Base-by-base conservation (phyloP, 73 alveolate genomes). In the Halteria grandinella region DNA sequence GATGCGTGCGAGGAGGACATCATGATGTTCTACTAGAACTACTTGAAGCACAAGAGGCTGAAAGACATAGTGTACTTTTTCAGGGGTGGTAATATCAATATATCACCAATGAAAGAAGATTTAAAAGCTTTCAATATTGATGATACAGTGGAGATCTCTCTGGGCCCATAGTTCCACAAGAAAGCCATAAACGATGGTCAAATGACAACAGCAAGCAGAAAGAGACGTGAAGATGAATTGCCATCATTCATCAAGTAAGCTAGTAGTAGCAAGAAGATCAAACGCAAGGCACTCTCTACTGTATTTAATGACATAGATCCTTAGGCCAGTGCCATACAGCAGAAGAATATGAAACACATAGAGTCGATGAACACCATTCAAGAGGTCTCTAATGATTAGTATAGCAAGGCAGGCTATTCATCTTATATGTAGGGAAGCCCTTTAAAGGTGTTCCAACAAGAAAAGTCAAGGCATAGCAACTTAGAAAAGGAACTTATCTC, bases 41-140 rank as follows among this genome's bases (percentile, higher is more conserved):
- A 66, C 39, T 45, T 66, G 28, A 66, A 66, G 24, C 28, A 44
- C 14, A 39, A 66, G 23, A 66, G 32, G 33, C 21, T 66, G 11
- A 41, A 59, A 17, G 77, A 60, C 14, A 60, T 60, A 2, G 77
- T 60, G 14, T 55, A 60, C 48, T 55, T 40, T 14, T 23, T 60
- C 7, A 40, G 43, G 28, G 43, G 48, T 2, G 58, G 43, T 36
- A 60, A 40, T 55, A 60, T 60, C 43, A 55, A 40, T 40, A 60
- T 14, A 60, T 60, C 5, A 59, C 77, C 14, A 60, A 60, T 60
- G 80, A 45, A 21, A 66, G 47, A 18, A 44, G 32, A 36, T 66
- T 45, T 28, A 52, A 52, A 1, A 23, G n/a, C n/a, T n/a, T n/a
- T n/a, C n/a, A n/a, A n/a, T n/a, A n/a, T n/a, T n/a, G n/a, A n/a